Evolutionary conservation across 257 asterid genomes (phyloP).

Genomic region (Nicotiana attenuata): DNA sequence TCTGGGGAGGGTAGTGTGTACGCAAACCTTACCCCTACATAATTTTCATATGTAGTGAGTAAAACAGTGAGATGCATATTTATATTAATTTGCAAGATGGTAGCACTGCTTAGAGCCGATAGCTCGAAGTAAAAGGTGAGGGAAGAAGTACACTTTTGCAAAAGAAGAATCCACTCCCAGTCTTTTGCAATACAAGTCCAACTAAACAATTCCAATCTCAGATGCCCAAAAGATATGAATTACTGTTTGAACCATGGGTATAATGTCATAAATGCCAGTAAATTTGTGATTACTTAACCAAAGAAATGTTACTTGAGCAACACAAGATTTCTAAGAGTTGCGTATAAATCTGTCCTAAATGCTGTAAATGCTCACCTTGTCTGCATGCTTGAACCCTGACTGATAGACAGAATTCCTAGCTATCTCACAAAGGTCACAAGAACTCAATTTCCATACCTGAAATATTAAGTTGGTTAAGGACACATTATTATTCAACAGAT

Average conservation of each 20-base stretch:
- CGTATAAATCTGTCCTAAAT: not conserved
- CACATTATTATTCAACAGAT: not conserved
- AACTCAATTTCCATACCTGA: constrained; percentile 96
- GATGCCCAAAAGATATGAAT: too few species aligned
- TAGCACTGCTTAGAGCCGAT: not conserved
- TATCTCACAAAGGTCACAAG: constrained; percentile 95
- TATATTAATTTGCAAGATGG: not conserved
- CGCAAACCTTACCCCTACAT: too few species aligned
- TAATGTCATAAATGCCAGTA: not conserved
- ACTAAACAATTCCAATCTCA: not conserved
- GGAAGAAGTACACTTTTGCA: not conserved
- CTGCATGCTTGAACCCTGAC: constrained; percentile 79
- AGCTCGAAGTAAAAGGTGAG: not conserved
- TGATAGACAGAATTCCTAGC: constrained; percentile 93
- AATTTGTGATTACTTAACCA: constrained; percentile 4
- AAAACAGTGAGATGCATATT: not conserved
- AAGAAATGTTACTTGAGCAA: not conserved
- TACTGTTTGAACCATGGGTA: not conserved
- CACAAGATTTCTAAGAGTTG: not conserved
- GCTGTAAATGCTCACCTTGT: constrained; percentile 53
- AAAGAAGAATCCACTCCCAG: not conserved
- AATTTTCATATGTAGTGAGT: too few species aligned
- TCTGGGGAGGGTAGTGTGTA: too few species aligned
- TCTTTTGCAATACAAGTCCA: not conserved
- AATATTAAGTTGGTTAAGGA: constrained; percentile 12